Percentiles rank a stretch among this genome's conserved stretches.
Conservation (phyloP, 1,284 basidiomycete genomes). For the Ustilago esculenta region DNA sequence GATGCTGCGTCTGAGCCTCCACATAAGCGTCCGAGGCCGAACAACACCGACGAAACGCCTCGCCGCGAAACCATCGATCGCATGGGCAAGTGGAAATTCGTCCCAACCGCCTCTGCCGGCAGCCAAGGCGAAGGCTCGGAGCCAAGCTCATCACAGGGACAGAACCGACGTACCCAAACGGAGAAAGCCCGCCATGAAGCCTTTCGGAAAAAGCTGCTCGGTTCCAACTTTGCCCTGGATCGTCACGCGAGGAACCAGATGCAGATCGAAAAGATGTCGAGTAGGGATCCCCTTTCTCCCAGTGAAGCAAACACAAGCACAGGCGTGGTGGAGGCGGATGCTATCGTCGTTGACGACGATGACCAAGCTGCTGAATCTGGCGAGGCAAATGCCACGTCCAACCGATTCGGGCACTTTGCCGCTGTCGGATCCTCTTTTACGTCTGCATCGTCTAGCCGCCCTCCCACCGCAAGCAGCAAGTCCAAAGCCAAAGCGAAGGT, state of each 20-base stretch:
- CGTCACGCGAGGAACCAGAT: constrained; percentile 31
- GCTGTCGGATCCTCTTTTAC: neutral
- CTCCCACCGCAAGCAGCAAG: constrained; percentile 62
- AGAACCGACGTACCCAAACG: neutral
- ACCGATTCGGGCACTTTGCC: constrained; percentile 27
- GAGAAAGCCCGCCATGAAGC: constrained; percentile 17
- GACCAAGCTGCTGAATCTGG: neutral
- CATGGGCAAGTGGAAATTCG: constrained; percentile 40
- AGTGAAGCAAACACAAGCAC: neutral
- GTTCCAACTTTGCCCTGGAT: constrained; percentile 32
- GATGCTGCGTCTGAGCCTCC: constrained; percentile 19
- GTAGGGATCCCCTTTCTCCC: constrained; percentile 10
- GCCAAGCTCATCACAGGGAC: constrained; percentile 1
- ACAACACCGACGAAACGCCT: constrained; percentile 20
- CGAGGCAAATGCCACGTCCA: neutral
- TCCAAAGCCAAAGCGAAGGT: constrained; percentile 48
- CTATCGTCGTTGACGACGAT: constrained; percentile 13
- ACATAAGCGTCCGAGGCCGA: constrained; percentile 18
- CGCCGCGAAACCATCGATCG: constrained; percentile 31
- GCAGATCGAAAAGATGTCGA: constrained; percentile 31
- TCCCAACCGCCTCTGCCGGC: neutral
- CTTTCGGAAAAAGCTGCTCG: constrained; percentile 34
- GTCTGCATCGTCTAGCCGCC: constrained; percentile 1
- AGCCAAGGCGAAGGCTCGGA: neutral
- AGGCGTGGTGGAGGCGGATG: constrained; percentile 1